A percentile compares a stretch with the other conserved stretches of the same genome.
phyloP scores from a whole-genome alignment of 768 basidiomycete genomes.

The Holtermanniella nyarrowii region DNA sequence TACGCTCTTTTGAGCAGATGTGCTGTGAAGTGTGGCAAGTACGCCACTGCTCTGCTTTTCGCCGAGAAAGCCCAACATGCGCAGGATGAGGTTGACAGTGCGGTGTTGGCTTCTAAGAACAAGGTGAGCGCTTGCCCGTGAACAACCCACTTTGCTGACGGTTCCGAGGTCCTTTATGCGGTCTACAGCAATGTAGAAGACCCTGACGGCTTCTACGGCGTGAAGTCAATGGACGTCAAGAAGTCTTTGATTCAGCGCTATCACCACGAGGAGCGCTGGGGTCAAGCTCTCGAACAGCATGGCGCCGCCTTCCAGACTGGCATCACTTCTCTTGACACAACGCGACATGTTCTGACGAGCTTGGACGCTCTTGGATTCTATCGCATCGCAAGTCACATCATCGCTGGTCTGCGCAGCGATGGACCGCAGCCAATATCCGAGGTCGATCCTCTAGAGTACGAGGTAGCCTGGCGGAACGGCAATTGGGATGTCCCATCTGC shows the following conservation, averaged over 20 bases:
- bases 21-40: slow-evolving; percentile 68
- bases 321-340: neutral
- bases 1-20: slow-evolving; percentile 59
- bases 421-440: neutral
- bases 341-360: slow-evolving; percentile 38
- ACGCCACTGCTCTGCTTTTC: slow-evolving; percentile 81
- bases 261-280: slow-evolving; percentile 88
- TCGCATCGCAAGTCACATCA: slow-evolving; percentile 53
- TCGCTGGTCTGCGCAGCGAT: slow-evolving; percentile 38
- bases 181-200: slow-evolving; percentile 95
- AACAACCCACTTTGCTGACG: slow-evolving; percentile 44
- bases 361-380: slow-evolving; percentile 87
- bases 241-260: slow-evolving; percentile 72
- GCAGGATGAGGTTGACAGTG: neutral
- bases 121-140: neutral
- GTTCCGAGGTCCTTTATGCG: slow-evolving; percentile 61
- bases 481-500: slow-evolving; percentile 85
- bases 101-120: no score
- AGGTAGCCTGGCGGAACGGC: slow-evolving; percentile 86
- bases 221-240: slow-evolving; percentile 64
- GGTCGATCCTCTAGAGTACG: slow-evolving; percentile 43
- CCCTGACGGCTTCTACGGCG: slow-evolving; percentile 96
- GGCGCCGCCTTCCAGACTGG: slow-evolving; percentile 64
- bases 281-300: slow-evolving; percentile 78
- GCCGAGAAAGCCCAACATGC: slow-evolving; percentile 47